A percentile compares a stretch with the other conserved stretches of the same genome.
Conservation (phyloP, 2,329 filamentous ascomycete species). For the Alternaria arbusti region DNA sequence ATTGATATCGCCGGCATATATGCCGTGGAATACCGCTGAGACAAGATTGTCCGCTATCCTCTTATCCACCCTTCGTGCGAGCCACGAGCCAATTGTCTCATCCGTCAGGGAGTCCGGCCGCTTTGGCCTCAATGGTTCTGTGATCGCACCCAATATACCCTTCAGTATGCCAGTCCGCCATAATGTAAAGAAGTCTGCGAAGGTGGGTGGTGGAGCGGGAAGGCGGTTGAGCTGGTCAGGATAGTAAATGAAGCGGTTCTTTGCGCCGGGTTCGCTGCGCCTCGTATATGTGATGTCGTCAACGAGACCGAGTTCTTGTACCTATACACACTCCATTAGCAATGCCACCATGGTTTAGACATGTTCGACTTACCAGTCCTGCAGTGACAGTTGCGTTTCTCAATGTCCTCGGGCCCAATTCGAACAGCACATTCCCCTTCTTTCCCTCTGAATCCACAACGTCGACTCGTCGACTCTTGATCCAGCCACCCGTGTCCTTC, state of each 20-base stretch:
- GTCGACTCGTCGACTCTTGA: slow-evolving; percentile 69
- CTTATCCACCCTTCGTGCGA: slow-evolving; percentile 62
- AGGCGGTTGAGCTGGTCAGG: slow-evolving; percentile 75
- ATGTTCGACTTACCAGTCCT: slow-evolving; percentile 65
- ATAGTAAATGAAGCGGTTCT: slow-evolving; percentile 84
- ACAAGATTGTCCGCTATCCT: slow-evolving; percentile 72
- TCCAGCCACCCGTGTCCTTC: slow-evolving; percentile 79
- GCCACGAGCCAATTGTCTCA: slow-evolving; percentile 74
- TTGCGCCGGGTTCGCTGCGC: slow-evolving; percentile 58
- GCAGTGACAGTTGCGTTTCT: slow-evolving; percentile 72
- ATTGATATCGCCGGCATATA: slow-evolving; percentile 89
- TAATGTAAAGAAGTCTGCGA: slow-evolving; percentile 40
- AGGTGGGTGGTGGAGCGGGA: slow-evolving; percentile 22
- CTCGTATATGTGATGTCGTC: slow-evolving; percentile 63
- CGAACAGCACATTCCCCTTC: slow-evolving; percentile 68
- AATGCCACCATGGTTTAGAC: not conserved
- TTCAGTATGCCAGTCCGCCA: slow-evolving; percentile 65
- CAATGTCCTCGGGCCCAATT: slow-evolving; percentile 82
- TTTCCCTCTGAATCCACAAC: slow-evolving; percentile 60
- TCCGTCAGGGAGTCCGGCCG: slow-evolving; percentile 58
- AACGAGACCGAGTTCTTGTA: slow-evolving; percentile 63
- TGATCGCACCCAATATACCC: slow-evolving; percentile 49
- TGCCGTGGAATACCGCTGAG: slow-evolving; percentile 81
- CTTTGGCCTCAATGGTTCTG: slow-evolving; percentile 45
- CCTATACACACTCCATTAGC: slow-evolving; percentile 50